Conservation (phyloP, 108 stramenopile genomes). For the Stephanodiscus minutulus region DNA sequence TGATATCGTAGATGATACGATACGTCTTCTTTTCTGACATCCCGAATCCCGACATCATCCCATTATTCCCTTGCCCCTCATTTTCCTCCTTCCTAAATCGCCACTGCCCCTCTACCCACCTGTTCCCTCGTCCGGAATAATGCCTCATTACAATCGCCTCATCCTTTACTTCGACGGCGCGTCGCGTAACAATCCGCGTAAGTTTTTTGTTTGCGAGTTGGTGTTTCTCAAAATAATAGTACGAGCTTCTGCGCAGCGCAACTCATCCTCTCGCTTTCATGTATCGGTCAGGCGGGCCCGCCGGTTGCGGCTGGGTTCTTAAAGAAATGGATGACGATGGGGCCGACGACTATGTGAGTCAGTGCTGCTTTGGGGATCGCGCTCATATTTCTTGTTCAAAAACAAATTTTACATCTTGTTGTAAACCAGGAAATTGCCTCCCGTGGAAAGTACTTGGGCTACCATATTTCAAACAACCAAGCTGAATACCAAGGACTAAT, state of each 20-base stretch:
- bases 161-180: slow-evolving; percentile 47
- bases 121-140: background rate
- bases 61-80: too few relatives aligned
- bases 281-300: slow-evolving; percentile 3
- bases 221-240: background rate
- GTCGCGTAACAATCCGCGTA: slow-evolving; percentile 35
- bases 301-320: slow-evolving; percentile 38
- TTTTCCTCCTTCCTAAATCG: too few relatives aligned
- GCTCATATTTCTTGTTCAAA: too few relatives aligned
- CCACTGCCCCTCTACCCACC: background rate
- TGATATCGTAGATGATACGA: too few relatives aligned
- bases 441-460: slow-evolving; percentile 45
- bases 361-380: background rate
- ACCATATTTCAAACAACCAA: slow-evolving; percentile 47
- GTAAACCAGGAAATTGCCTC: too few relatives aligned
- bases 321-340: slow-evolving; percentile 39
- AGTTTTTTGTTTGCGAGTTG: background rate
- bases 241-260: background rate
- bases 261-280: background rate
- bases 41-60: too few relatives aligned
- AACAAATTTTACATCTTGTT: too few relatives aligned
- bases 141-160: slow-evolving; percentile 30
- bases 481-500: slow-evolving; percentile 42
- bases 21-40: too few relatives aligned
- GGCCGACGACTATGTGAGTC: slow-evolving; percentile 1